Conservation (phyloP, 352 stramenopile species). For the Phytophthora agathidicida region DNA sequence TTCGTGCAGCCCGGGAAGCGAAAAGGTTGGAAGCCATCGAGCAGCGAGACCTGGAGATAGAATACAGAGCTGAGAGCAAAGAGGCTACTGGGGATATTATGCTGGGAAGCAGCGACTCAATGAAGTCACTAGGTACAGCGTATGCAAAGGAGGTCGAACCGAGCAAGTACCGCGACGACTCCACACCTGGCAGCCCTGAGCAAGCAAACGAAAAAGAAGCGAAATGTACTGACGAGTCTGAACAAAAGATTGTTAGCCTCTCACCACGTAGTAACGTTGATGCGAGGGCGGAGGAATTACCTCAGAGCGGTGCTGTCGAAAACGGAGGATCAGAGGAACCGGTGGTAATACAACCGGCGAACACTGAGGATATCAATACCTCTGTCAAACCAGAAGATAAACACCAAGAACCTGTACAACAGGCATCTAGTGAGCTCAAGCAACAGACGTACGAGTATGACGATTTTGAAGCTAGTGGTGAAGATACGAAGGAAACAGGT, state of each 20-base stretch:
- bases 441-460: conserved; percentile 39
- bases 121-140: background rate
- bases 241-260: background rate
- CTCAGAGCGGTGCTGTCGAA: background rate
- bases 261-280: background rate
- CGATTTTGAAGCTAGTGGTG: conserved; percentile 34
- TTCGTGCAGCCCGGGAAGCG: conserved; percentile 55
- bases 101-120: background rate
- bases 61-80: conserved; percentile 9
- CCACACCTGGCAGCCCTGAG: background rate
- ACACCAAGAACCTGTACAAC: background rate
- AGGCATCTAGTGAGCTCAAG: background rate
- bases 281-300: background rate
- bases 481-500: background rate
- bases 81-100: background rate
- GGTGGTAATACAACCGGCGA: background rate
- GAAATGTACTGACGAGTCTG: background rate
- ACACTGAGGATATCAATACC: background rate
- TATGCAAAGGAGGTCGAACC: background rate
- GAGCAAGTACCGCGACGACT: background rate
- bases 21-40: conserved; percentile 23
- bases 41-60: conserved; percentile 22
- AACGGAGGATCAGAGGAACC: background rate
- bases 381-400: background rate
- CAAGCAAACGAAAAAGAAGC: background rate